Evolutionary conservation across 352 stramenopile species (phyloP).

Genomic region (Pilasporangium apinafurcum): DNA sequence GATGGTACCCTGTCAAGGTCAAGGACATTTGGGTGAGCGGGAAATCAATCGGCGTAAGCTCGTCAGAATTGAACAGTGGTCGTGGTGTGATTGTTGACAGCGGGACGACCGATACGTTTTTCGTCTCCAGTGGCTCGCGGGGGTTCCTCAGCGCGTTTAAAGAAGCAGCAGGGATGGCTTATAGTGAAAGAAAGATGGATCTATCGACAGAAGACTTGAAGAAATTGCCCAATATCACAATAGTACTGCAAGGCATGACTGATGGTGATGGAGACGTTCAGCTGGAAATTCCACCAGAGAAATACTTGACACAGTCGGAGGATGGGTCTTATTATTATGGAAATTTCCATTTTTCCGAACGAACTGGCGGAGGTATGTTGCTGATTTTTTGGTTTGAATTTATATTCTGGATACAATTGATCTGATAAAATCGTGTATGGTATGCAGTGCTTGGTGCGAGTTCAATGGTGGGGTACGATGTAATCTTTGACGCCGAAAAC

Average conservation of each 20-base stretch:
- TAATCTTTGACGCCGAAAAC: conserved; percentile 80
- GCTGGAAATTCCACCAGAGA: conserved; percentile 49
- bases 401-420: too few relatives aligned
- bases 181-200: conserved; percentile 53
- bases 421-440: neutral
- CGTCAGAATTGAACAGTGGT: conserved; percentile 50
- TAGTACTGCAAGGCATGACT: conserved; percentile 51
- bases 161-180: conserved; percentile 30
- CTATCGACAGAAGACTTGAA: conserved; percentile 29
- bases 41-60: conserved; percentile 33
- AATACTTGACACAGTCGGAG: conserved; percentile 56
- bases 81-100: conserved; percentile 82
- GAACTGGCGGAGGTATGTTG: conserved; percentile 57
- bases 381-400: neutral
- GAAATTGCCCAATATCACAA: conserved; percentile 52
- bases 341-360: conserved; percentile 82
- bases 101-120: conserved; percentile 84
- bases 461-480: conserved; percentile 74
- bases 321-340: conserved; percentile 47
- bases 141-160: conserved; percentile 51
- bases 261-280: conserved; percentile 42
- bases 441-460: conserved; percentile 65
- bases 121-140: conserved; percentile 34
- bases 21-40: conserved; percentile 66
- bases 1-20: conserved; percentile 80